Conservation (phyloP, 129 eudicot species). For the Tanacetum coccineum region DNA sequence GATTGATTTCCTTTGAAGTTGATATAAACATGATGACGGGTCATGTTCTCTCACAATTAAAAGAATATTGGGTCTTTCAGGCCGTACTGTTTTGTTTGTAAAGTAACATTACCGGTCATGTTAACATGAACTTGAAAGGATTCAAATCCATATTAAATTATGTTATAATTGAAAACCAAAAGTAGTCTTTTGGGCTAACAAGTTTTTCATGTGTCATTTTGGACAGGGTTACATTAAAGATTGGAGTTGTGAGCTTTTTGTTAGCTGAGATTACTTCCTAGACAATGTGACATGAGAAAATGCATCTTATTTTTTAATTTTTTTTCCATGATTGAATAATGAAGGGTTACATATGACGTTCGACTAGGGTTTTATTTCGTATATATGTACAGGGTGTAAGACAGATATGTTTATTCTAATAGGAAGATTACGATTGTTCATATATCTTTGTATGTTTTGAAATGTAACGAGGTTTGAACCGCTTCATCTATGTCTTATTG, state of each 20-base stretch:
- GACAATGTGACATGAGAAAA: not conserved
- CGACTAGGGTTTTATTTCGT: not conserved
- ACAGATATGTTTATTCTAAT: not conserved
- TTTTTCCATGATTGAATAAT: not conserved
- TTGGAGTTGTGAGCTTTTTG: not conserved
- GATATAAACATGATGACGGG: no score
- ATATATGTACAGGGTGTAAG: not conserved
- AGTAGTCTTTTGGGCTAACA: constrained; percentile 3
- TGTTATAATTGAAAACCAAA: not conserved
- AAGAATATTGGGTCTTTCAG: no score
- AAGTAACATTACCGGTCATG: no score
- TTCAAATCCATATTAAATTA: no score
- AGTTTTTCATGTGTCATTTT: not conserved
- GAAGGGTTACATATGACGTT: not conserved
- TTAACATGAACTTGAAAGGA: no score
- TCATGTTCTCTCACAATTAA: no score
- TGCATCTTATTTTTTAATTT: not conserved
- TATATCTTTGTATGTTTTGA: no score
- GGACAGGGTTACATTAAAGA: not conserved
- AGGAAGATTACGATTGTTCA: no score
- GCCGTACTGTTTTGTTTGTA: no score
- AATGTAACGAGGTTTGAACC: no score
- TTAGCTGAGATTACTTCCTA: not conserved
- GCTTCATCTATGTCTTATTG: no score
- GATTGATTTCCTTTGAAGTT: no score